Evolutionary conservation across 306 rosid genomes (phyloP), one percentile per base, ranked within the genome.

Genomic region (Fragaria ananassa): DNA sequence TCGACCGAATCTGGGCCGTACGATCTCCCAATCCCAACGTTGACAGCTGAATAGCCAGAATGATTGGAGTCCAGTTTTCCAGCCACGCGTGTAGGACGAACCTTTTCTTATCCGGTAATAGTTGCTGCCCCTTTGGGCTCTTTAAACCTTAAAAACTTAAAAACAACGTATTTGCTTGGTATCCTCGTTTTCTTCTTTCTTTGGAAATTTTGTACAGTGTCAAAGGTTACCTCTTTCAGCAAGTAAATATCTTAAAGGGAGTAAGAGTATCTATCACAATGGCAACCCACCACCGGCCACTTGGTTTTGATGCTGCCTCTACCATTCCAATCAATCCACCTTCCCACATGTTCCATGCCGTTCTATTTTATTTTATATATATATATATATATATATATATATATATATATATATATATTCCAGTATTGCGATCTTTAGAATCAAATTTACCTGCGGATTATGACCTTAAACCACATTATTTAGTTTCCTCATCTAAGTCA

Each of bases 51-150:
- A 37, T 53, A 23, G 12, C 56, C 34, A 68, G 81, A 60, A 82
- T 82, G n/a, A 74, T 42, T 78, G 68, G 21, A 6, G 64, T 25
- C 37, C 37, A 7, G 51, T 46, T 11, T 46, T 18, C 1, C 79
- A 65, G 63, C 39, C 83, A 23, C 57, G 67, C 46, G 15, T 6
- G 19, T 68, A 25, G 14, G 57, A 9, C 23, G 47, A 39, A 64
- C 60, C 83, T 82, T 82, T 82, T 83, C 86, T 57, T 72, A 74
- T 78, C 72, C 3, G 70, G 80, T 4, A 74, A 68, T 10, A 49
- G 66, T n/a, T 9, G 11, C n/a, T 35, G 23, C 79, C 76, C 74
- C 54, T 44, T 68, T 39, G 21, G 21, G 13, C 0, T 7, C 4
- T n/a, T 9, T 2, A 44, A 68, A 44, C 51, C 51, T 23, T 46